Percentiles rank a stretch among this genome's conserved stretches.
These are phyloP conservation scores for Larix sibirica DNA, from an alignment of 83 land plant genomes.

Conservation along the genomic window DNA sequence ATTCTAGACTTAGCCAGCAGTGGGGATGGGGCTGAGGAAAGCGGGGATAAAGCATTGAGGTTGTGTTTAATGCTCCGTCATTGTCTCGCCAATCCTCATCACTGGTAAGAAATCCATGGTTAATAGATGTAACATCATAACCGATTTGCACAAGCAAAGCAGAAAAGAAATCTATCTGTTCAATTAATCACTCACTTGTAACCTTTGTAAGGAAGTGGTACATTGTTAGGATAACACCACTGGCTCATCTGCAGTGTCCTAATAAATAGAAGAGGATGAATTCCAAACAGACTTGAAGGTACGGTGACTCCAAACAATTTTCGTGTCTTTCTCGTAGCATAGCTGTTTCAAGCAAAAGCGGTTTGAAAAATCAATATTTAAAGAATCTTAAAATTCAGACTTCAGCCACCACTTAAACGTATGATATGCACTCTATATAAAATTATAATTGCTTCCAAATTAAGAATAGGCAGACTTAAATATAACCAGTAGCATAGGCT, in stretches of 20 bases:
- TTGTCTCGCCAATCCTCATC: conserved; percentile 99
- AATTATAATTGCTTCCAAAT: neutral
- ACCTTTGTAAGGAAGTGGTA: conserved; percentile 78
- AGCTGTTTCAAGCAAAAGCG: conserved; percentile 44
- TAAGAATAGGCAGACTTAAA: neutral
- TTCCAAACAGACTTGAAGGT: conserved; percentile 69
- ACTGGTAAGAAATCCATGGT: conserved; percentile 36
- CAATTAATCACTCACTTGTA: conserved; percentile 68
- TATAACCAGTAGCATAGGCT: neutral
- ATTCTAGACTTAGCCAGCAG: conserved; percentile 42
- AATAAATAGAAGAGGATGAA: conserved; percentile 85
- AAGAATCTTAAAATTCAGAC: neutral
- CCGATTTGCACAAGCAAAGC: conserved; percentile 3
- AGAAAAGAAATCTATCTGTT: neutral
- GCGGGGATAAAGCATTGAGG: conserved; percentile 90
- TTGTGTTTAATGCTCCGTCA: conserved; percentile 97
- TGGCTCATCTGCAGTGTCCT: conserved; percentile 80
- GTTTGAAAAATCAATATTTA: conserved; percentile 12
- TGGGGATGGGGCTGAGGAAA: conserved; percentile 77
- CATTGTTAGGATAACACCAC: conserved; percentile 73
- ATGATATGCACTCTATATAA: neutral
- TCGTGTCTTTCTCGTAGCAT: conserved; percentile 78
- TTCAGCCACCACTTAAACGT: neutral
- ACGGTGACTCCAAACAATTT: conserved; percentile 79
- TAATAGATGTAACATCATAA: neutral